phyloP scores from a whole-genome alignment of 495 filamentous ascomycete genomes.

The Aspergillus sparsus region DNA sequence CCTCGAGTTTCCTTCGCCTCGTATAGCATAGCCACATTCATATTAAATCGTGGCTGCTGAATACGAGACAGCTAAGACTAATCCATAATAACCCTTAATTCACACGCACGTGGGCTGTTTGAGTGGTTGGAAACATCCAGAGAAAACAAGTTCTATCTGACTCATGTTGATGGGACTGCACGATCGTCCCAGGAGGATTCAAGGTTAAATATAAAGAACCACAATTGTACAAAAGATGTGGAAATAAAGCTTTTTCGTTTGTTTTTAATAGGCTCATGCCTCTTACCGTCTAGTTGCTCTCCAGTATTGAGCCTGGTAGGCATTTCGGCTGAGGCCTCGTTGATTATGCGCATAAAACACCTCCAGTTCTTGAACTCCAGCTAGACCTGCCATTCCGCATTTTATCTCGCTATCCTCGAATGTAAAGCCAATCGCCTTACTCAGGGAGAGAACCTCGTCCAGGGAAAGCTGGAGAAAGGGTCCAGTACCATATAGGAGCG shows the following conservation, averaged over 20 bases:
- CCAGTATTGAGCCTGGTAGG: constrained; percentile 32
- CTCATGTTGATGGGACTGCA: no score
- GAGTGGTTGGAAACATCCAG: neutral
- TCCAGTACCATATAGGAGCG: constrained; percentile 34
- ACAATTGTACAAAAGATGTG: no score
- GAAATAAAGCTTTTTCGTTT: no score
- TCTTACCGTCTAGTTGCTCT: constrained; percentile 10
- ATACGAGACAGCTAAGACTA: constrained; percentile 1
- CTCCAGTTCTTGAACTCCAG: constrained; percentile 21
- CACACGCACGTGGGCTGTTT: neutral
- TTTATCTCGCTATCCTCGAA: constrained; percentile 20
- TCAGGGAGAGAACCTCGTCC: constrained; percentile 26
- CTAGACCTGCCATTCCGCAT: constrained; percentile 15
- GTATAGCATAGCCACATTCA: neutral
- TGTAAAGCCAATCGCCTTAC: constrained; percentile 21
- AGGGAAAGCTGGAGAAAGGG: constrained; percentile 31
- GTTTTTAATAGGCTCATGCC: no score
- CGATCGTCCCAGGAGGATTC: no score
- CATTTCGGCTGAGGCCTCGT: constrained; percentile 30
- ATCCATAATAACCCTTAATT: neutral
- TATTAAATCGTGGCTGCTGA: neutral
- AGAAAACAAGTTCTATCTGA: neutral
- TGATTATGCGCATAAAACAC: constrained; percentile 26
- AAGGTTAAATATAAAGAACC: no score
- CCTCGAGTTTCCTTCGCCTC: no score